A percentile compares a stretch with the other conserved stretches of the same genome.
phyloP scores from a whole-genome alignment of 225 moss, liverwort and hornwort genomes.

The Physcomitrellopsis africana region DNA sequence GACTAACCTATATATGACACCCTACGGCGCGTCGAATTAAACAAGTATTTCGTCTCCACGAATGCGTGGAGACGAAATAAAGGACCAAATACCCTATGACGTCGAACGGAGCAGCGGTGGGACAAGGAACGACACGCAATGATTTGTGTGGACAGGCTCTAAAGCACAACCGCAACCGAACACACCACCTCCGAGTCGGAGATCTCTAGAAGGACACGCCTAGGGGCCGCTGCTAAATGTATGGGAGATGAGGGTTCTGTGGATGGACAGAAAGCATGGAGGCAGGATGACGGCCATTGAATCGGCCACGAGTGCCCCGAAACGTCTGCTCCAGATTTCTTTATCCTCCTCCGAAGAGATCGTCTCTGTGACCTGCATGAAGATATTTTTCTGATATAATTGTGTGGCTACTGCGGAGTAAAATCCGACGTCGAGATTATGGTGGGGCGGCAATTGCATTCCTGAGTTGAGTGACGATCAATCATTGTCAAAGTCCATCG shows the following conservation, averaged over 20 bases:
- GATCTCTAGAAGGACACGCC: neutral
- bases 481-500: too few species aligned
- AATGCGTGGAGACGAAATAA: neutral
- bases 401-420: neutral
- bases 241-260: constrained; percentile 45
- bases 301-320: constrained; percentile 28
- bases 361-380: too few species aligned
- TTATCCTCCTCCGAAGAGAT: neutral
- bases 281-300: constrained; percentile 8
- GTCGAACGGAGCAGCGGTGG: constrained; percentile 21
- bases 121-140: constrained; percentile 1
- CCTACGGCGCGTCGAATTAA: neutral
- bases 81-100: constrained; percentile 21
- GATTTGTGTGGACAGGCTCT: constrained; percentile 48
- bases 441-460: neutral
- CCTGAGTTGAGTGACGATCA: too few species aligned
- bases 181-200: constrained; percentile 30
- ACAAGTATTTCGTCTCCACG: neutral
- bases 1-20: neutral
- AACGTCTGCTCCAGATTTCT: neutral
- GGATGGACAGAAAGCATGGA: constrained; percentile 34
- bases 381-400: constrained; percentile 26
- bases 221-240: constrained; percentile 40
- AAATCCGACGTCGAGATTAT: neutral
- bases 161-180: constrained; percentile 24